A percentile compares a stretch with the other conserved stretches of the same genome.
Evolutionary conservation across 148 eudicot species (phyloP).

Genomic region (Fagopyrum esculentum): DNA sequence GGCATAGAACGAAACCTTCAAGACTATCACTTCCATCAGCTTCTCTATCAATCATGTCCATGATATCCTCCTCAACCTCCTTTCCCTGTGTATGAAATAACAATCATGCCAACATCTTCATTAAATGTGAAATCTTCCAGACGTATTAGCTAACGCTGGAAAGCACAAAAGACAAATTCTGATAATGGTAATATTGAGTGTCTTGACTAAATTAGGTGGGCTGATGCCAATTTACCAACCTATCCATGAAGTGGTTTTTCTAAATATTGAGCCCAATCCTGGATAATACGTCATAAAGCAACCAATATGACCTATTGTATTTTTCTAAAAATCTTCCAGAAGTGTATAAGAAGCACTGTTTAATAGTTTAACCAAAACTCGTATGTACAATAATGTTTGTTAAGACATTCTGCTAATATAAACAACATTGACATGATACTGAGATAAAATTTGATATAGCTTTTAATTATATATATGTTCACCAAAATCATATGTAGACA

Average conservation of each 20-base stretch:
- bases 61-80: slow-evolving; percentile 86
- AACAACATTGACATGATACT: not conserved
- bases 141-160: not conserved
- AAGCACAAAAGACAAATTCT: not conserved
- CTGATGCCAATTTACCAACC: slow-evolving; percentile 2
- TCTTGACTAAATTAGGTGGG: not conserved
- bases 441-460: not conserved
- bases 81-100: slow-evolving; percentile 56
- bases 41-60: slow-evolving; percentile 99
- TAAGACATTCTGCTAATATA: not conserved
- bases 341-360: not conserved
- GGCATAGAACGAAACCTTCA: slow-evolving; percentile 97
- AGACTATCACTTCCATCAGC: slow-evolving; percentile 99
- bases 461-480: not conserved
- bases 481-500: not conserved
- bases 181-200: not conserved
- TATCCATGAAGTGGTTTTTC: not conserved
- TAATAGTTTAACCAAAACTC: not conserved
- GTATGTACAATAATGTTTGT: not conserved
- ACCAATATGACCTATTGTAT: not conserved
- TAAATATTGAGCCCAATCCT: not conserved
- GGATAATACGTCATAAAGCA: not conserved
- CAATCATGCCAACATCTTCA: slow-evolving; percentile 12
- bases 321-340: not conserved
- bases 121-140: not conserved